phyloP scores from a whole-genome alignment of 345 rosid genomes.

The Triadica sebifera region DNA sequence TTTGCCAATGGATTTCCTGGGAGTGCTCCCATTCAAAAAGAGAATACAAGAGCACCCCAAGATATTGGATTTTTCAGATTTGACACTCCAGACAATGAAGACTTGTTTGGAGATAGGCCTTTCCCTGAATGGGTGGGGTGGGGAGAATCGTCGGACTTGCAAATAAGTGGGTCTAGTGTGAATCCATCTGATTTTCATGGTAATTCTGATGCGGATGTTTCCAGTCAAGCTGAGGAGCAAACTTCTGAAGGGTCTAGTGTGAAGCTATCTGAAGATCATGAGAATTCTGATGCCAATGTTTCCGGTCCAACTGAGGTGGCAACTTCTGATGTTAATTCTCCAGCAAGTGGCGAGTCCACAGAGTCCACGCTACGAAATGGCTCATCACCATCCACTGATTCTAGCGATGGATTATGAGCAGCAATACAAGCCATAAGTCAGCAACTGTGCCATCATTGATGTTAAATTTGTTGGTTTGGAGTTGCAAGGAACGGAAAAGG shows the following conservation, averaged over 20 bases:
- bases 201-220: conserved; percentile 33
- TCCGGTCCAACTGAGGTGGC: conserved; percentile 33
- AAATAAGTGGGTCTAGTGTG: conserved; percentile 50
- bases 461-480: conserved; percentile 95
- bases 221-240: conserved; percentile 30
- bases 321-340: conserved; percentile 33
- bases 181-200: conserved; percentile 68
- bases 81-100: conserved; percentile 53
- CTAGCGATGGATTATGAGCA: conserved; percentile 42
- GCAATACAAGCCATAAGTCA: conserved; percentile 39
- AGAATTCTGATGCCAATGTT: conserved; percentile 35
- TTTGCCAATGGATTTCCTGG: conserved; percentile 34
- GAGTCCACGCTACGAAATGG: conserved; percentile 57
- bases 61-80: conserved; percentile 53
- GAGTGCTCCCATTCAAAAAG: conserved; percentile 23
- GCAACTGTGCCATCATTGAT: conserved; percentile 59
- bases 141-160: conserved; percentile 65
- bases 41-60: conserved; percentile 37
- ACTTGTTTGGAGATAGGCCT: conserved; percentile 51
- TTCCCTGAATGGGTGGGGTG: conserved; percentile 88
- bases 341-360: conserved; percentile 28
- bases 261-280: conserved; percentile 43
- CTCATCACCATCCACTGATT: conserved; percentile 37
- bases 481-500: conserved; percentile 84
- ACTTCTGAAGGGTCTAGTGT: too few species aligned